Evolutionary conservation across 2,329 filamentous ascomycete genomes (phyloP).

Genomic region (Scolecobasidium constrictum): DNA sequence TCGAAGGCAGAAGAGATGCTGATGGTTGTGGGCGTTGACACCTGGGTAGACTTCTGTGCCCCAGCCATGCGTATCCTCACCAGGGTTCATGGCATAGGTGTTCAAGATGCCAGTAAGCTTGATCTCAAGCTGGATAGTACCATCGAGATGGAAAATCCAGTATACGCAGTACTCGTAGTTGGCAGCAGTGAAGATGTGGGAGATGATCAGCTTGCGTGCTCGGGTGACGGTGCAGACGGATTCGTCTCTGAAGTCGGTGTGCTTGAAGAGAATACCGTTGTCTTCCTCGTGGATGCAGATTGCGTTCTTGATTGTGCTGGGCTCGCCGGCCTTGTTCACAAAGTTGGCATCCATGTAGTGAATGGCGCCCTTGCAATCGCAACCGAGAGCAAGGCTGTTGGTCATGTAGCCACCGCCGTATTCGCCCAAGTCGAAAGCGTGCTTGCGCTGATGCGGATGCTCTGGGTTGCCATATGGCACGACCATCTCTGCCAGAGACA

Average conservation of each 20-base stretch:
- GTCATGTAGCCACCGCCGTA: slow-evolving; percentile 79
- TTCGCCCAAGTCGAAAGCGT: slow-evolving; percentile 72
- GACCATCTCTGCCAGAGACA: slow-evolving; percentile 89
- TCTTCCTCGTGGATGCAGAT: slow-evolving; percentile 96
- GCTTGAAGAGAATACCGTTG: slow-evolving; percentile 83
- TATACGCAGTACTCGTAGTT: slow-evolving; percentile 90
- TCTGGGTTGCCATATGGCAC: slow-evolving; percentile 80
- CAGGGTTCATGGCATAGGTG: slow-evolving; percentile 72
- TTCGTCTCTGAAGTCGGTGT: slow-evolving; percentile 86
- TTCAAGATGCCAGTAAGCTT: slow-evolving; percentile 57
- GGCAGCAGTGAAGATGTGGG: slow-evolving; percentile 87
- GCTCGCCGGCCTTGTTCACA: slow-evolving; percentile 63
- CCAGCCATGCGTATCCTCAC: slow-evolving; percentile 76
- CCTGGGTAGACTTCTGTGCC: slow-evolving; percentile 85
- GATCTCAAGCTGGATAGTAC: slow-evolving; percentile 83
- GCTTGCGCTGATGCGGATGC: slow-evolving; percentile 68
- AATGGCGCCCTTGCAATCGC: slow-evolving; percentile 82
- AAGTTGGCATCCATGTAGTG: slow-evolving; percentile 87
- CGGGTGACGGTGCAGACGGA: slow-evolving; percentile 70
- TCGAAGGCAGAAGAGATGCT: slow-evolving; percentile 87
- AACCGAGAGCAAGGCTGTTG: slow-evolving; percentile 64
- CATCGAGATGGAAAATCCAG: slow-evolving; percentile 89
- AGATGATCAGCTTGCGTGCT: slow-evolving; percentile 74
- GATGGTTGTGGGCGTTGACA: slow-evolving; percentile 92
- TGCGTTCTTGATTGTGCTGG: slow-evolving; percentile 79